Percentiles rank a stretch among this genome's conserved stretches.
These are phyloP conservation scores for Globisporangium rhizosaccharum DNA, from an alignment of 352 stramenopile species.

Conservation along the genomic window DNA sequence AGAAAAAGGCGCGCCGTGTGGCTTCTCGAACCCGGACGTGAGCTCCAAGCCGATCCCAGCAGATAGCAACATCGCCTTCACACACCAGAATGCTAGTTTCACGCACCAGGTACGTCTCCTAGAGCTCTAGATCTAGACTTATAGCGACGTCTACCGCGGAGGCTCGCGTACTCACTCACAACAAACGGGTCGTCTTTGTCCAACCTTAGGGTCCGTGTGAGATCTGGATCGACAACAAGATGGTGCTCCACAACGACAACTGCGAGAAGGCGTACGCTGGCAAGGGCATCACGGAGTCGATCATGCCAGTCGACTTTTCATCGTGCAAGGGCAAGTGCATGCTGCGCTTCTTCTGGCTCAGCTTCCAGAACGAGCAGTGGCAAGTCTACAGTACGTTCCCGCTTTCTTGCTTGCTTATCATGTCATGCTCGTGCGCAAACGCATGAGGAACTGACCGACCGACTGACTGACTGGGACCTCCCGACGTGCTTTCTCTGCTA, in stretches of 20 bases:
- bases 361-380: slow-evolving; percentile 10
- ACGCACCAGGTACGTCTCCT: too few relatives aligned
- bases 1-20: slow-evolving; percentile 13
- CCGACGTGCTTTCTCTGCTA: too few relatives aligned
- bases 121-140: too few relatives aligned
- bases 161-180: too few relatives aligned
- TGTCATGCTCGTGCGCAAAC: too few relatives aligned
- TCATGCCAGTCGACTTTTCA: slow-evolving; percentile 28
- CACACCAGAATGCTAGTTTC: not conserved
- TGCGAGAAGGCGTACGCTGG: slow-evolving; percentile 14
- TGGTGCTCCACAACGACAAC: slow-evolving; percentile 29
- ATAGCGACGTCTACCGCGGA: too few relatives aligned
- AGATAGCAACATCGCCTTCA: slow-evolving; percentile 22
- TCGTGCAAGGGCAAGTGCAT: slow-evolving; percentile 29
- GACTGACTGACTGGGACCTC: too few relatives aligned
- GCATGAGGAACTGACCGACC: too few relatives aligned
- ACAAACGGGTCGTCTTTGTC: too few relatives aligned
- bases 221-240: slow-evolving; percentile 39
- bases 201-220: slow-evolving; percentile 27
- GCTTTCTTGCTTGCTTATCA: too few relatives aligned
- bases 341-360: slow-evolving; percentile 41
- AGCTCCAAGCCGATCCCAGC: slow-evolving; percentile 23
- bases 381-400: too few relatives aligned
- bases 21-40: slow-evolving; percentile 22
- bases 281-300: slow-evolving; percentile 8